A percentile compares a stretch with the other conserved stretches of the same genome.
Evolutionary conservation across 23 red algal species (phyloP).

Genomic region (Agarophyton chilense): DNA sequence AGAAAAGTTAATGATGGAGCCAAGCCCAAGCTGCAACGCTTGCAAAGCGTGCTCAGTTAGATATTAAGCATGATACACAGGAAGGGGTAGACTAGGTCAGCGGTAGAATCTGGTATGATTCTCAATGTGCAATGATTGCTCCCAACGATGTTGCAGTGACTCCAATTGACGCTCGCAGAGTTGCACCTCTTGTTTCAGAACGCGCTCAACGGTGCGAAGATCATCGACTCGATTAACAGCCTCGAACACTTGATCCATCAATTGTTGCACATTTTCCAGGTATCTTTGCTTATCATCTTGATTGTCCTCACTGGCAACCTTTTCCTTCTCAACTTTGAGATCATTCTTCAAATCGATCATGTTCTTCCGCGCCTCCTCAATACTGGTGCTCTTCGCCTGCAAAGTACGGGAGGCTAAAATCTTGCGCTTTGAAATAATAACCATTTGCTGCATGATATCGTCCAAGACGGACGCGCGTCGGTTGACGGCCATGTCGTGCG

Average conservation of each 20-base stretch:
- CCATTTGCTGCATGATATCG: constrained; percentile 28
- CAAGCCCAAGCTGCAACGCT: no score
- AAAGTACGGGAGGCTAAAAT: neutral
- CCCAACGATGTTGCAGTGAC: constrained; percentile 22
- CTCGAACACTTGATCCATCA: neutral
- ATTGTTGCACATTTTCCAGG: neutral
- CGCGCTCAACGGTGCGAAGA: neutral
- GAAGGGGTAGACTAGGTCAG: neutral
- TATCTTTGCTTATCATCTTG: neutral
- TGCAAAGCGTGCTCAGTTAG: neutral
- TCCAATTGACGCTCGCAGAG: constrained; percentile 6
- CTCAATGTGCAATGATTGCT: constrained; percentile 36
- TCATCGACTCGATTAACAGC: neutral
- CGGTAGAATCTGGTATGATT: constrained; percentile 54
- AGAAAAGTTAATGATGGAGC: no score
- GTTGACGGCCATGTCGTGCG: constrained; percentile 11
- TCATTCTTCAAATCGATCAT: neutral
- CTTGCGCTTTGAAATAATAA: constrained; percentile 9
- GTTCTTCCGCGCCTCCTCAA: neutral
- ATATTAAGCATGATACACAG: neutral
- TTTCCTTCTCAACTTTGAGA: neutral
- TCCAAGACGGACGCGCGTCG: constrained; percentile 19
- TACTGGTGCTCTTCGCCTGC: neutral
- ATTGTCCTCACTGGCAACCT: neutral
- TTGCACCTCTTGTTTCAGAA: constrained; percentile 12